Evolutionary conservation across 257 asterid species (phyloP).

Genomic region (Agastache rugosa): DNA sequence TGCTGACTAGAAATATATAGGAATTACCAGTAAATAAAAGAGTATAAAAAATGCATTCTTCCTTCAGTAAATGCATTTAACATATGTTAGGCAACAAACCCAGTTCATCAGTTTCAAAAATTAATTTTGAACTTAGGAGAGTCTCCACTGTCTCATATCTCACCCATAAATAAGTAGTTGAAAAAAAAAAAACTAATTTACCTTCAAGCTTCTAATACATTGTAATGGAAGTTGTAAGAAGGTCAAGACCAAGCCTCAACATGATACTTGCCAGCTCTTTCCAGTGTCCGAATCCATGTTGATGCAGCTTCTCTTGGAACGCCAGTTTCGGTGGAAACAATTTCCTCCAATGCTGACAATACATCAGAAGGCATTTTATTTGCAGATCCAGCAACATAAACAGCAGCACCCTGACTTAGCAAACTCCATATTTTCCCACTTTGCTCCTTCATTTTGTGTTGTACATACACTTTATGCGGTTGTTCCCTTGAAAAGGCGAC

Average conservation of each 20-base stretch:
- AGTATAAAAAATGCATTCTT: background rate
- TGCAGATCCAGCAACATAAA: constrained; percentile 93
- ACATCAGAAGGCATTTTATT: constrained; percentile 93
- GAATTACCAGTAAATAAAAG: background rate
- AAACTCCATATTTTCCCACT: constrained; percentile 70
- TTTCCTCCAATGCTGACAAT: constrained; percentile 74
- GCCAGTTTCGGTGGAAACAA: constrained; percentile 61
- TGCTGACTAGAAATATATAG: background rate
- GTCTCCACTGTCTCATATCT: background rate
- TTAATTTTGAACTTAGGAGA: background rate
- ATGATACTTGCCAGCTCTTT: constrained; percentile 81
- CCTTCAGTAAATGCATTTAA: background rate
- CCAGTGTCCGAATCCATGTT: constrained; percentile 74
- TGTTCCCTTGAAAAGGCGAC: constrained; percentile 93
- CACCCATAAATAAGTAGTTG: background rate
- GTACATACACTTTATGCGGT: constrained; percentile 83
- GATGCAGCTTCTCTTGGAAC: constrained; percentile 69
- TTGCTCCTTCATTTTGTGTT: constrained; percentile 82
- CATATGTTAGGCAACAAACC: background rate
- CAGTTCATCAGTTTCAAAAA: background rate
- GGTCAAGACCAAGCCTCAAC: constrained; percentile 91
- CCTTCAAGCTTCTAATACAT: constrained; percentile 17
- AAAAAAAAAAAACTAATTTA: background rate
- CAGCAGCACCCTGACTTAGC: constrained; percentile 74
- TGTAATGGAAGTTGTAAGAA: background rate